These are phyloP conservation scores for Colletotrichum truncatum DNA, from an alignment of 2,329 filamentous ascomycete genomes.

Conservation along the genomic window DNA sequence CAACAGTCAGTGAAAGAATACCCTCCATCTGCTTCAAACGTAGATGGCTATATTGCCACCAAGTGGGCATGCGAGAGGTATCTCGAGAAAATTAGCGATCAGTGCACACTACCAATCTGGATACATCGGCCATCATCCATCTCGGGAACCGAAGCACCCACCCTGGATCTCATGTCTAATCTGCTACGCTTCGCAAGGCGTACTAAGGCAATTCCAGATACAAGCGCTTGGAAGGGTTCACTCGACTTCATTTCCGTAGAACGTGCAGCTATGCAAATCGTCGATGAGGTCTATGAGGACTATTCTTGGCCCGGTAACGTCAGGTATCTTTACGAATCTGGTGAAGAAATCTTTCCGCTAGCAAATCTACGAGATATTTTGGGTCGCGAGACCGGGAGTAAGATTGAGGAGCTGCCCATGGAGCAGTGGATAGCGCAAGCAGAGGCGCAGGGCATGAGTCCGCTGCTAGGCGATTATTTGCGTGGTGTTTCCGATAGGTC, in stretches of 20 bases:
- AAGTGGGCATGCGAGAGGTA: constrained; percentile 45
- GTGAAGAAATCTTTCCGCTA: neutral
- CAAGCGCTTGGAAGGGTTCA: neutral
- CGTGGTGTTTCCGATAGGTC: neutral
- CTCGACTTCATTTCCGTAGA: neutral
- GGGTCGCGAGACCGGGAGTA: neutral
- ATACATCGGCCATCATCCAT: constrained; percentile 33
- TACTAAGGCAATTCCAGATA: neutral
- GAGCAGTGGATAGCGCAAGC: neutral
- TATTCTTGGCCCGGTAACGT: neutral
- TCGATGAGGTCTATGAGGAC: neutral
- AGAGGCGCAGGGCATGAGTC: neutral
- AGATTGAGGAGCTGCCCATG: neutral
- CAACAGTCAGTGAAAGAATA: neutral
- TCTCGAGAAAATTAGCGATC: constrained; percentile 35
- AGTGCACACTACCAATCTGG: constrained; percentile 10
- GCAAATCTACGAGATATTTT: neutral
- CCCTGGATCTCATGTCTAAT: neutral
- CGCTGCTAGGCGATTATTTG: neutral
- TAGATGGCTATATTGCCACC: constrained; percentile 39
- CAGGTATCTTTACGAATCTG: neutral
- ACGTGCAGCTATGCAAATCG: neutral
- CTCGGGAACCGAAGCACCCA: neutral
- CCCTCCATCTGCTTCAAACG: neutral
- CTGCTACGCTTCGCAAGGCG: neutral